These are phyloP conservation scores for Phycomyces blakesleeanus DNA, from an alignment of 192 early-diverging fungal species.

Conservation along the genomic window DNA sequence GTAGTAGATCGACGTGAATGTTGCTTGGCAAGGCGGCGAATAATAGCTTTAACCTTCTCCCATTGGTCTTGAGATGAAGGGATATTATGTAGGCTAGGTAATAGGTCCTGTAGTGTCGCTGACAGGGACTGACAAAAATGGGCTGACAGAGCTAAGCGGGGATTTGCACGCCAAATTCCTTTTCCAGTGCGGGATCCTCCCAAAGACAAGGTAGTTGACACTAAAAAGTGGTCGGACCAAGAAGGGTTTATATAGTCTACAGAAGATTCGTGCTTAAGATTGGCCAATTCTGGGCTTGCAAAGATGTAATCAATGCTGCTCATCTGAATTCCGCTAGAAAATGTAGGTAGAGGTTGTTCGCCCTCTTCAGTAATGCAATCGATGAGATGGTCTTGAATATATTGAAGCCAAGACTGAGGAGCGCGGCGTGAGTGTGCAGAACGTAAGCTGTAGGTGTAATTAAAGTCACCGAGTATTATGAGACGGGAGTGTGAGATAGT, in stretches of 20 bases:
- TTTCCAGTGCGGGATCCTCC: neutral
- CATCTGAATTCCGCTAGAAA: neutral
- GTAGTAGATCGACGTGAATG: neutral
- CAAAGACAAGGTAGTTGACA: neutral
- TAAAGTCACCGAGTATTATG: neutral
- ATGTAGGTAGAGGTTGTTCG: neutral
- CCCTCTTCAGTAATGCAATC: neutral
- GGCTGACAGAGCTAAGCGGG: neutral
- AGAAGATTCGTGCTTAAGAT: neutral
- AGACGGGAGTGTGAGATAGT: neutral
- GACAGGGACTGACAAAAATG: neutral
- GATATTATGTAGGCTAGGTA: neutral
- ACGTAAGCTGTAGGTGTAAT: neutral
- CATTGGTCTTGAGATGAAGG: neutral
- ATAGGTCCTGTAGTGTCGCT: neutral
- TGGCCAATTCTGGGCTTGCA: neutral
- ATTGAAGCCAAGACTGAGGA: neutral
- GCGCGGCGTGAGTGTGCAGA: no score
- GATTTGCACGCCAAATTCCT: constrained; percentile 7
- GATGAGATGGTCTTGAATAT: neutral
- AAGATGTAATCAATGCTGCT: neutral
- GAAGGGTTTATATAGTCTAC: neutral
- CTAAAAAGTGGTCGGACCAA: neutral
- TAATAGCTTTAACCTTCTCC: neutral
- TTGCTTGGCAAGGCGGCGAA: neutral